phyloP scores from a whole-genome alignment of 2,329 filamentous ascomycete genomes.

The Aureobasidium sp. region DNA sequence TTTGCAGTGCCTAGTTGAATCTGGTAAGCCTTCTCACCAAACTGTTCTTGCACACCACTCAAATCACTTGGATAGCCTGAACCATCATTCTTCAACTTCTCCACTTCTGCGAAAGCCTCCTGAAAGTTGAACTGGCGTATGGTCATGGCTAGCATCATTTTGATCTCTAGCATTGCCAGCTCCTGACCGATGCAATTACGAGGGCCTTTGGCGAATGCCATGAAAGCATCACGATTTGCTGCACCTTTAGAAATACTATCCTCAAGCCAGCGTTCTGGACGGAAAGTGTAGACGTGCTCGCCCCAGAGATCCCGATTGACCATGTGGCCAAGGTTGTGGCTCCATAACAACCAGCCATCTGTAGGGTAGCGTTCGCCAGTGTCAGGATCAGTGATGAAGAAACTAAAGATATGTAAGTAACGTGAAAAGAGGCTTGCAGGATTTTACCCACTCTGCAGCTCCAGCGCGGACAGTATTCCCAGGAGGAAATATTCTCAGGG shows the following conservation, averaged over 20 bases:
- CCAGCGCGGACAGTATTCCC: slow-evolving; percentile 38
- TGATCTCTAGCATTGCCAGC: slow-evolving; percentile 47
- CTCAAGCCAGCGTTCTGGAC: slow-evolving; percentile 42
- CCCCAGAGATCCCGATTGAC: slow-evolving; percentile 32
- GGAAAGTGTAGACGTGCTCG: slow-evolving; percentile 34
- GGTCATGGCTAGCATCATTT: slow-evolving; percentile 44
- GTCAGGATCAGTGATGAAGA: slow-evolving; percentile 37
- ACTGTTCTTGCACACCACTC: slow-evolving; percentile 24
- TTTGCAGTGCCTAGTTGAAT: slow-evolving; percentile 29
- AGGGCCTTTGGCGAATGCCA: slow-evolving; percentile 32
- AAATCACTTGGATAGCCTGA: slow-evolving; percentile 26
- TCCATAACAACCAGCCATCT: slow-evolving; percentile 38
- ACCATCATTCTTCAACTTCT: slow-evolving; percentile 30
- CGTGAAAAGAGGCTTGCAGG: too few species aligned
- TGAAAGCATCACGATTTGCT: not conserved
- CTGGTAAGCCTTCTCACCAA: slow-evolving; percentile 31
- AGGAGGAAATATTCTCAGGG: slow-evolving; percentile 46
- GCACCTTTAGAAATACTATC: not conserved
- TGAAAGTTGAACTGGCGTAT: slow-evolving; percentile 44
- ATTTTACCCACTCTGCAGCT: slow-evolving; percentile 14
- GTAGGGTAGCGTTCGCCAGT: slow-evolving; percentile 39
- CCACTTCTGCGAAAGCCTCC: slow-evolving; percentile 31
- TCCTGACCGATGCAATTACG: slow-evolving; percentile 53
- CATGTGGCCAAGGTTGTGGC: slow-evolving; percentile 34
- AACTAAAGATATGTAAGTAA: slow-evolving; percentile 19